Evolutionary conservation across 352 stramenopile species (phyloP).

Genomic region (Phytophthora vignae): DNA sequence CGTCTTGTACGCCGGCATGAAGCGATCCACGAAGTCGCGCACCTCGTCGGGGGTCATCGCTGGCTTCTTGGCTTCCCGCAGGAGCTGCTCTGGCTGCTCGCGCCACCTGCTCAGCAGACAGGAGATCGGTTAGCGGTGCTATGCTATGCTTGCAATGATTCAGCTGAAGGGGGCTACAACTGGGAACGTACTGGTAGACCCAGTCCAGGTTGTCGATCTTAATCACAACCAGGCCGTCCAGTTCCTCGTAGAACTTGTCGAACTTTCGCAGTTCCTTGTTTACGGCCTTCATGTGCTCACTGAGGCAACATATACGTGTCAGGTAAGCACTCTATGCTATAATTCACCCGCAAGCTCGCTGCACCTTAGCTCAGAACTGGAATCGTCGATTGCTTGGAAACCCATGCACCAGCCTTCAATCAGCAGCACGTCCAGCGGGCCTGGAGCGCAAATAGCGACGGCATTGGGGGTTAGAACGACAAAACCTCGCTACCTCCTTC

Average conservation of each 20-base stretch:
- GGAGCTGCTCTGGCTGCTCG: slow-evolving; percentile 77
- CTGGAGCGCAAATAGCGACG: slow-evolving; percentile 33
- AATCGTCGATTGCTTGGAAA: slow-evolving; percentile 65
- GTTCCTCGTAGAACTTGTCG: slow-evolving; percentile 68
- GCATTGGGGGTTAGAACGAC: slow-evolving; percentile 9
- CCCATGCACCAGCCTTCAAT: slow-evolving; percentile 90
- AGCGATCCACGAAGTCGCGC: slow-evolving; percentile 88
- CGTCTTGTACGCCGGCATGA: slow-evolving; percentile 84
- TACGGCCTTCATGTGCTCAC: slow-evolving; percentile 65
- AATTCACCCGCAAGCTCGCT: background rate
- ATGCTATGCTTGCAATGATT: slow-evolving; percentile 2
- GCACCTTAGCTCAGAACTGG: slow-evolving; percentile 46
- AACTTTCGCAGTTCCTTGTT: slow-evolving; percentile 73
- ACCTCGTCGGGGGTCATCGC: slow-evolving; percentile 73
- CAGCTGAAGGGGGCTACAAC: background rate
- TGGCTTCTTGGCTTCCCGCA: slow-evolving; percentile 67
- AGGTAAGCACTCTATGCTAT: background rate
- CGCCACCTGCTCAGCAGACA: slow-evolving; percentile 62
- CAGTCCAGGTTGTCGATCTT: slow-evolving; percentile 77
- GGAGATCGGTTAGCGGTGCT: slow-evolving; percentile 10
- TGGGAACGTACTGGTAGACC: slow-evolving; percentile 79
- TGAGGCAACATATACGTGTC: slow-evolving; percentile 19
- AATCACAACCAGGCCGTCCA: slow-evolving; percentile 78
- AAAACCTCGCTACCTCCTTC: background rate
- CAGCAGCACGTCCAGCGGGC: slow-evolving; percentile 80